Conservation (phyloP, 2,329 filamentous ascomycete species). For the Sordariomycetes sp. region DNA sequence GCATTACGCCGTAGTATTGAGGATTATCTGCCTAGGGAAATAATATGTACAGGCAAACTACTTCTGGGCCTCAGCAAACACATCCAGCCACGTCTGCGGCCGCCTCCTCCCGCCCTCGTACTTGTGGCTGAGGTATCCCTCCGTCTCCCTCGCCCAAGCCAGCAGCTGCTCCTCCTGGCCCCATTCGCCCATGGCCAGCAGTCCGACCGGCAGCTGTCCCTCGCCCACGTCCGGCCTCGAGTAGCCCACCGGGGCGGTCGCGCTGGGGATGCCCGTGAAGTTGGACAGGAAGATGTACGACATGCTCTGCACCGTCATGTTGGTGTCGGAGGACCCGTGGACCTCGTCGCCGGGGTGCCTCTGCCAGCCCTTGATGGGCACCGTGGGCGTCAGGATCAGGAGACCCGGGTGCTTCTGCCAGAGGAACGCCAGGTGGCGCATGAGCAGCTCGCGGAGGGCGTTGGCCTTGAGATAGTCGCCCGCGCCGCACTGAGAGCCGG, state of each 20-base stretch:
- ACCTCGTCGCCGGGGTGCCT: constrained; percentile 46
- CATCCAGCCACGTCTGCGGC: constrained; percentile 50
- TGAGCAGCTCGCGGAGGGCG: constrained; percentile 64
- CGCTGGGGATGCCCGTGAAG: constrained; percentile 66
- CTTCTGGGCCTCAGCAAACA: constrained; percentile 14
- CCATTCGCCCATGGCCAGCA: constrained; percentile 60
- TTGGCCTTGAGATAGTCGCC: constrained; percentile 66
- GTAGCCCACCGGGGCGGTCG: constrained; percentile 70
- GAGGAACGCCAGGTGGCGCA: constrained; percentile 67
- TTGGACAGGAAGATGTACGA: constrained; percentile 82
- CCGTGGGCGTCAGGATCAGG: constrained; percentile 70
- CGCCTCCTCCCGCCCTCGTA: constrained; percentile 38
- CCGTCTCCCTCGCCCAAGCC: constrained; percentile 47
- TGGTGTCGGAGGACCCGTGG: constrained; percentile 70
- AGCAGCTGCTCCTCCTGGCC: constrained; percentile 55
- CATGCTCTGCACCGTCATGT: constrained; percentile 69
- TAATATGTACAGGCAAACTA: too few species aligned
- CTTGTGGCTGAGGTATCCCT: constrained; percentile 41
- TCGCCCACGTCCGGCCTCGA: constrained; percentile 43
- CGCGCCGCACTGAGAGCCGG: constrained; percentile 55
- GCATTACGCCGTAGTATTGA: too few species aligned
- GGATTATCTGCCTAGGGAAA: too few species aligned
- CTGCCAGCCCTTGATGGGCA: constrained; percentile 67
- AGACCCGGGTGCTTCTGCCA: constrained; percentile 65
- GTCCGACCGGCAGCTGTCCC: constrained; percentile 50